Base-by-base conservation (phyloP, 2,329 filamentous ascomycete genomes). In the Neofusicoccum umdonicola region DNA sequence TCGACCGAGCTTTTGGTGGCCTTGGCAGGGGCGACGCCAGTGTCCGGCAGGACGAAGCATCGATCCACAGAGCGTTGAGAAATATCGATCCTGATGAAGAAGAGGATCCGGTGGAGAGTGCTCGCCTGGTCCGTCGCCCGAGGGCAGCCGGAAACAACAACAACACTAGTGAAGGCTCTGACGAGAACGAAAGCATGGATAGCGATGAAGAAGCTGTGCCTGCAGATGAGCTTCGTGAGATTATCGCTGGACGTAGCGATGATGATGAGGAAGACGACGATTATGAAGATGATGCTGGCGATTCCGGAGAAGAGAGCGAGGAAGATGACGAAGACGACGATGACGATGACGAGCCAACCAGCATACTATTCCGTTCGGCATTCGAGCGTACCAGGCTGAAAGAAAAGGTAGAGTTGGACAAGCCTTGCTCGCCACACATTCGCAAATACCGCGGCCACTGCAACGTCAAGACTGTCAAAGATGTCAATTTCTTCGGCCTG, bases 401-500 rank as follows among this genome's bases (percentile, higher is more conserved):
- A 61, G 79, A 82, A 58, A 78, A 80, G 17, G 84, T 88, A 15
- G 85, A 88, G 66, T 70, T 75, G 0, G 74, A 85, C 60, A 80
- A 85, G 5, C 83, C 85, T 13, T 87, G 85, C 69, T 81, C 78
- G 17, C 77, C 84, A 1, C 84, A 88, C 67, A 86, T 83, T 2
- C 83, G 83, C 44, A 74, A 81, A 19, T 90, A 88, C 71, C 79
- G 80, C 3, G 88, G 88, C 2, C 88, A 90, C 72, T 89, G 87
- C 76, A 89, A 89, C 68, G 82, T 88, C 61, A 83, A 86, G 68
- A 89, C 87, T 0, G 87, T 90, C 69, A 90, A 90, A 69, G 88
- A 90, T 70, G 86, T 89, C 66, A 89, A 89, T 66, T 90, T 85
- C 75, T 89, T 87, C 67, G 88, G 88, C 0, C 75, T 88, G 42